Percentiles rank a stretch among this genome's conserved stretches.
Evolutionary conservation across 306 rosid genomes (phyloP).

Genomic region (Vigna reflexopilosa): DNA sequence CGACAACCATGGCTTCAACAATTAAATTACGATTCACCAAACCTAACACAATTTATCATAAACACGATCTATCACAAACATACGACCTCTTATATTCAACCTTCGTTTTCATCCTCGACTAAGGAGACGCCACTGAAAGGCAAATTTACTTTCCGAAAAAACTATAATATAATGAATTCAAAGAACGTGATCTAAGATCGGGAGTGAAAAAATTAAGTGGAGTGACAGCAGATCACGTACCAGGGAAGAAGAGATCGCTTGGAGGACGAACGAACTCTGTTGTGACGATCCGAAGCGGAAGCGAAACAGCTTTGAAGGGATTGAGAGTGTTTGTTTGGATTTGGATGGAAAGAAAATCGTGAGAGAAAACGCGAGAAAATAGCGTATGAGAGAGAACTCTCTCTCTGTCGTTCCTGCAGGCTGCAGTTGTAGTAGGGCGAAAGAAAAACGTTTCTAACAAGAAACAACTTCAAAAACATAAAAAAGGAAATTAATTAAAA

Average conservation of each 20-base stretch:
- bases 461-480: slow-evolving; percentile 15
- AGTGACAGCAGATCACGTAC: slow-evolving; percentile 62
- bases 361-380: slow-evolving; percentile 52
- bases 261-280: slow-evolving; percentile 24
- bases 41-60: slow-evolving; percentile 15
- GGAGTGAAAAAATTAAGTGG: slow-evolving; percentile 11
- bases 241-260: slow-evolving; percentile 55
- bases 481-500: not conserved
- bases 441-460: slow-evolving; percentile 49
- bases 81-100: not conserved
- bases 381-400: slow-evolving; percentile 12
- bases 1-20: slow-evolving; percentile 15
- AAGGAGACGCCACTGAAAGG: slow-evolving; percentile 10
- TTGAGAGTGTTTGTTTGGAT: slow-evolving; percentile 47
- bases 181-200: slow-evolving; percentile 59
- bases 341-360: slow-evolving; percentile 55
- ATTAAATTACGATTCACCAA: slow-evolving; percentile 28
- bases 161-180: not conserved
- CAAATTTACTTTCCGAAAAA: not conserved
- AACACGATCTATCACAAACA: slow-evolving; percentile 36
- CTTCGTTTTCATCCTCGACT: slow-evolving; percentile 12
- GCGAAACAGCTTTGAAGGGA: slow-evolving; percentile 29
- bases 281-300: slow-evolving; percentile 54
- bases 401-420: slow-evolving; percentile 34
- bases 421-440: slow-evolving; percentile 46